These are phyloP conservation scores for Scutellaria galericulata DNA, from an alignment of 257 asterid genomes.

Conservation along the genomic window DNA sequence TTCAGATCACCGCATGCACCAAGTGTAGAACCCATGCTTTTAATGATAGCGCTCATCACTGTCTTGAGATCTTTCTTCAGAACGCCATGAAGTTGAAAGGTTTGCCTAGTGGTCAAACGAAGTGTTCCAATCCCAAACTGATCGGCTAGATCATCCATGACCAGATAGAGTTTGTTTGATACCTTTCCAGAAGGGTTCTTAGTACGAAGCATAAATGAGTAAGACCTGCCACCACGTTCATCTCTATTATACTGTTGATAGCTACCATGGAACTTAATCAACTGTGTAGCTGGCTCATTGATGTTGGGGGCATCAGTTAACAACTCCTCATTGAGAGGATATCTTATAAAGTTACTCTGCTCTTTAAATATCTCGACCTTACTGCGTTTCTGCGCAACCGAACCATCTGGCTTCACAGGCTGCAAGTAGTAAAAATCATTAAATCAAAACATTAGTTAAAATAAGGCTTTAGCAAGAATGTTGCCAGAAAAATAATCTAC, in stretches of 20 bases:
- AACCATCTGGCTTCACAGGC: slow-evolving; percentile 76
- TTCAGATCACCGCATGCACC: slow-evolving; percentile 99
- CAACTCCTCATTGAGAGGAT: slow-evolving; percentile 92
- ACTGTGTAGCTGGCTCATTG: slow-evolving; percentile 85
- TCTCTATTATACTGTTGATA: slow-evolving; percentile 94
- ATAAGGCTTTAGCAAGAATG: not conserved
- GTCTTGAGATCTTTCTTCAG: slow-evolving; percentile 88
- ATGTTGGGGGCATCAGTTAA: slow-evolving; percentile 76
- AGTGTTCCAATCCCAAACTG: slow-evolving; percentile 92
- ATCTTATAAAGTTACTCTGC: slow-evolving; percentile 89
- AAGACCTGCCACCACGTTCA: slow-evolving; percentile 81
- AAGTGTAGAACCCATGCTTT: slow-evolving; percentile 90
- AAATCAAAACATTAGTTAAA: slow-evolving; percentile 1
- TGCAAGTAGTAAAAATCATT: slow-evolving; percentile 41
- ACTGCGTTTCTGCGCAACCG: slow-evolving; percentile 78
- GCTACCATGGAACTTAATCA: slow-evolving; percentile 99
- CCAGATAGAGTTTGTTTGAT: slow-evolving; percentile 80
- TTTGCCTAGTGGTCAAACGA: slow-evolving; percentile 95
- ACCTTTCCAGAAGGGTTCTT: slow-evolving; percentile 98
- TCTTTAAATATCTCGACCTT: slow-evolving; percentile 94
- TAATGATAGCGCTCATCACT: slow-evolving; percentile 88
- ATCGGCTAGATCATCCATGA: slow-evolving; percentile 95
- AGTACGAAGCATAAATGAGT: slow-evolving; percentile 95
- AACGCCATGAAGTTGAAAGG: slow-evolving; percentile 97
- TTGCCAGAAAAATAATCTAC: not conserved